phyloP scores from a whole-genome alignment of 345 rosid genomes.

The Punica granatum region DNA sequence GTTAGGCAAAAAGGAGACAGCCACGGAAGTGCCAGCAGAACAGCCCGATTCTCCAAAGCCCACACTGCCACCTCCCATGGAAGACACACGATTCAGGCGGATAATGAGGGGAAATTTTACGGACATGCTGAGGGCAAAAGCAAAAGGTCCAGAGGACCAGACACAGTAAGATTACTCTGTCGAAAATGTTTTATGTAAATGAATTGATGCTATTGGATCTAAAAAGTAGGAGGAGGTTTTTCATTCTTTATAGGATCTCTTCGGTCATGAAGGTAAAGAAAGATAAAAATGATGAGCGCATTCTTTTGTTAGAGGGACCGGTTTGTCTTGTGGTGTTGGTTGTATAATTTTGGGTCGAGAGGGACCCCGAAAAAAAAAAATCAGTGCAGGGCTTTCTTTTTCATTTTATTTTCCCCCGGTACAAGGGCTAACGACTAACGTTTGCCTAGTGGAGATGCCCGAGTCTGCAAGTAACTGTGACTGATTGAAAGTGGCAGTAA shows the following conservation, averaged over 20 bases:
- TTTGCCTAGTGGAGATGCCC: too few relatives aligned
- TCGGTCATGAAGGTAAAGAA: neutral
- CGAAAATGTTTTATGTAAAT: neutral
- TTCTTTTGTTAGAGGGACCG: neutral
- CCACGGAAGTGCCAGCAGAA: constrained; percentile 23
- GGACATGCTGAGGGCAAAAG: constrained; percentile 75
- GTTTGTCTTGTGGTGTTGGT: neutral
- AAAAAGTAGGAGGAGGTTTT: neutral
- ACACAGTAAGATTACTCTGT: constrained; percentile 24
- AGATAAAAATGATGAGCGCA: neutral
- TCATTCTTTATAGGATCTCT: neutral
- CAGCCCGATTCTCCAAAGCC: constrained; percentile 47
- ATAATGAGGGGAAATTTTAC: constrained; percentile 89
- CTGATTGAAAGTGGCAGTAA: too few relatives aligned
- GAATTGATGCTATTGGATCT: neutral
- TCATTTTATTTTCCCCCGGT: too few relatives aligned
- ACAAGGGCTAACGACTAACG: too few relatives aligned
- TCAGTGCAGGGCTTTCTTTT: neutral
- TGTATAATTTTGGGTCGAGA: neutral
- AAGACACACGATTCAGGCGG: constrained; percentile 87
- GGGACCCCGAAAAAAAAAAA: neutral
- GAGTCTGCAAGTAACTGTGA: too few relatives aligned
- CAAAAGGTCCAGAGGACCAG: constrained; percentile 46
- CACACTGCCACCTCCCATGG: constrained; percentile 24
- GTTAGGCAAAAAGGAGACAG: constrained; percentile 65